Evolutionary conservation across 192 early-diverging fungal species (phyloP).

Genomic region (Gamsiella multidivaricata): DNA sequence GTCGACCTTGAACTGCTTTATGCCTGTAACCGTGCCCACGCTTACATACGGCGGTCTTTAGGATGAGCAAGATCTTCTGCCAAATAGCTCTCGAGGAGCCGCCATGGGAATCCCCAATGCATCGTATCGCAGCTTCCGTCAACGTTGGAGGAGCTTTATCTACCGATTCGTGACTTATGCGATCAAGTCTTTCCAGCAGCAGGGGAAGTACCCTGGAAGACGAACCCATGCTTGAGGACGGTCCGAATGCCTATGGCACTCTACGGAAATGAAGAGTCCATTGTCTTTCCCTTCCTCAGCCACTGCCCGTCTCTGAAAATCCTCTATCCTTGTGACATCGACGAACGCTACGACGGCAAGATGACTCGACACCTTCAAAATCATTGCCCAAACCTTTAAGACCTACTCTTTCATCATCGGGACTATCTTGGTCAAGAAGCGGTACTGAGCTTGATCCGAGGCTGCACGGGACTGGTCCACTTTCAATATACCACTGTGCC

Average conservation of each 20-base stretch:
- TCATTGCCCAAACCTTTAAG: neutral
- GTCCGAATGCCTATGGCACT: neutral
- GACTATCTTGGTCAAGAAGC: neutral
- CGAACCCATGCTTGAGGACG: neutral
- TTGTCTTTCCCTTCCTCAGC: neutral
- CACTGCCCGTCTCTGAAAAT: neutral
- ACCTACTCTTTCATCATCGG: neutral
- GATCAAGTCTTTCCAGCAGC: neutral
- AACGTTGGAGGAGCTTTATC: neutral
- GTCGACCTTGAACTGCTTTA: neutral
- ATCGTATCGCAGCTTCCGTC: neutral
- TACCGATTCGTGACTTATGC: neutral
- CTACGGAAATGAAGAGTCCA: neutral
- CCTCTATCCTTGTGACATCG: neutral
- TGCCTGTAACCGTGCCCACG: neutral
- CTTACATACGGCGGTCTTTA: neutral
- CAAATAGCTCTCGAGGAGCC: neutral
- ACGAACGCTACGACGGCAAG: neutral
- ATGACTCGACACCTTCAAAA: no score
- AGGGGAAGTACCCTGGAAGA: neutral
- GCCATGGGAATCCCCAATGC: neutral
- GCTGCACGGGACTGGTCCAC: neutral
- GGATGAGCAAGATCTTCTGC: neutral
- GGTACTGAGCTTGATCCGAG: neutral
- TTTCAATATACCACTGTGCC: neutral